phyloP scores from a whole-genome alignment of 1,139 yeast genomes.

The Pichia sp. region DNA sequence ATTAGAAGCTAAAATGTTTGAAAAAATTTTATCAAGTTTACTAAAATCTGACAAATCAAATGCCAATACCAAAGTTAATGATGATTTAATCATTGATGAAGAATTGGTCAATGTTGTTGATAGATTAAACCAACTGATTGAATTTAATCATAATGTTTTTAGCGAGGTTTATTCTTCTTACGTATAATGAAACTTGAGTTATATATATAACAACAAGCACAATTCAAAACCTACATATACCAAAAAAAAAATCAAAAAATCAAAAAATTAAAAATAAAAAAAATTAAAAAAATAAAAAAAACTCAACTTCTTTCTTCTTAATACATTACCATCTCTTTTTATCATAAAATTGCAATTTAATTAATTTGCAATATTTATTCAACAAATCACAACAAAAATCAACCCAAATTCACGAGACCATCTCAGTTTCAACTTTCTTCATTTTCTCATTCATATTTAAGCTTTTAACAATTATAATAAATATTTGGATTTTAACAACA shows the following conservation, averaged over 20 bases:
- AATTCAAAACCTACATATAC: not conserved
- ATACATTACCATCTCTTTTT: too few relatives aligned
- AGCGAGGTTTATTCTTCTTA: slow-evolving; percentile 40
- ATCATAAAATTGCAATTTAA: too few relatives aligned
- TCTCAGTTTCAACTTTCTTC: not conserved
- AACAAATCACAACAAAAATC: not conserved
- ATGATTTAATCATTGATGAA: slow-evolving; percentile 32
- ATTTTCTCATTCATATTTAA: not conserved
- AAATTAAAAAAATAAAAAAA: too few relatives aligned
- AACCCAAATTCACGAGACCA: not conserved
- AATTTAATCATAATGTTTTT: slow-evolving; percentile 73
- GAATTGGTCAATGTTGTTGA: slow-evolving; percentile 47
- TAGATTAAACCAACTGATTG: slow-evolving; percentile 51
- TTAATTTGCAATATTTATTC: not conserved
- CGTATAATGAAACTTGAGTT: not conserved
- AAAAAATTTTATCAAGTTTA: slow-evolving; percentile 32
- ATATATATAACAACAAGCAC: too few relatives aligned
- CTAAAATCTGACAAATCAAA: not conserved
- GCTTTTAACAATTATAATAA: not conserved
- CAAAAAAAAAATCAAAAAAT: not conserved
- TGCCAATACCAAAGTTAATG: slow-evolving; percentile 12
- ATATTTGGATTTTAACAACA: not conserved
- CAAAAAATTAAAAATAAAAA: too few relatives aligned
- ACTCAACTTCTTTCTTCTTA: not conserved
- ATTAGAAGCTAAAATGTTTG: slow-evolving; percentile 64